These are phyloP conservation scores for Poteriospumella lacustris DNA, from an alignment of 108 stramenopile genomes.

Conservation along the genomic window DNA sequence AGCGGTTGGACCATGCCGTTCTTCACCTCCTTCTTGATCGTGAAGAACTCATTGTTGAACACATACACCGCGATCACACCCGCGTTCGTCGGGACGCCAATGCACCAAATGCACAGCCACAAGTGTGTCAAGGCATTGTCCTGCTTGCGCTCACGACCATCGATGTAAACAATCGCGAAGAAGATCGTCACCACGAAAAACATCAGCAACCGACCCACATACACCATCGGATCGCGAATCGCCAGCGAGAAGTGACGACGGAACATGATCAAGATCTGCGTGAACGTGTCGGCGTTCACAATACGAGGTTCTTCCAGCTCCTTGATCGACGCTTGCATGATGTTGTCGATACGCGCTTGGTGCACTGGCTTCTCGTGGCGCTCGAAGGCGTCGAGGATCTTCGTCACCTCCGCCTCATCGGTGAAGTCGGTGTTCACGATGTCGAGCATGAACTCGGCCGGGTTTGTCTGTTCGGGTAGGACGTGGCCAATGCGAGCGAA, in stretches of 20 bases:
- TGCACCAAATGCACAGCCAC: slow-evolving; percentile 21
- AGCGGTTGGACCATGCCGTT: slow-evolving; percentile 41
- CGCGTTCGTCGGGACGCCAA: slow-evolving; percentile 36
- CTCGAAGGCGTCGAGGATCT: slow-evolving; percentile 45
- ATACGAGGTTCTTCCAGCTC: no score
- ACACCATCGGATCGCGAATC: slow-evolving; percentile 5
- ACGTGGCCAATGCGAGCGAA: slow-evolving; percentile 44
- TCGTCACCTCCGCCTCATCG: slow-evolving; percentile 35
- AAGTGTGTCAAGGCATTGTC: background rate
- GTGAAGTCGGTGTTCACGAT: slow-evolving; percentile 47
- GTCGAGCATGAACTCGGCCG: slow-evolving; percentile 51
- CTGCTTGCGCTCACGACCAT: slow-evolving; percentile 23
- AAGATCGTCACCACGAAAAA: slow-evolving; percentile 8
- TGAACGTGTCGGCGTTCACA: no score
- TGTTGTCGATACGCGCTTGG: no score
- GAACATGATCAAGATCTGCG: background rate
- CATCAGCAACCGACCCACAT: background rate
- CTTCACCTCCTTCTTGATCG: slow-evolving; percentile 37
- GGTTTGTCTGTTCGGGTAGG: slow-evolving; percentile 42
- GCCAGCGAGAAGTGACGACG: background rate
- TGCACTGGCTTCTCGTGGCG: no score
- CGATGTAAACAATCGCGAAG: slow-evolving; percentile 31
- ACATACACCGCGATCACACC: slow-evolving; percentile 46
- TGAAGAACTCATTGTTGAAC: slow-evolving; percentile 45
- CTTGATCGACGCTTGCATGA: no score